These are phyloP conservation scores for Hansenula lynferdii DNA, from an alignment of 1,139 yeast genomes.

Conservation along the genomic window DNA sequence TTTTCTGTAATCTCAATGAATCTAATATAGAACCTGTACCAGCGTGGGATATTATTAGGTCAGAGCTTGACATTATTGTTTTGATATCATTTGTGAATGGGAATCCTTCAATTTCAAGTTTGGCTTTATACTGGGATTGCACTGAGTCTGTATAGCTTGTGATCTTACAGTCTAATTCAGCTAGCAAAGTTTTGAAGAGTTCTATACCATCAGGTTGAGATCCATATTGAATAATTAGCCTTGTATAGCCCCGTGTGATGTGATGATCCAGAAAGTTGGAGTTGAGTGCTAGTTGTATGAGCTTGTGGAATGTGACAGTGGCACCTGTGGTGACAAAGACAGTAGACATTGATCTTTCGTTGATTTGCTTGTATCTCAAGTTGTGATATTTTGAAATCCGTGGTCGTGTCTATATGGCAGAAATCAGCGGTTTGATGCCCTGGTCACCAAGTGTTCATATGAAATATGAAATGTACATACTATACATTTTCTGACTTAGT, in stretches of 20 bases:
- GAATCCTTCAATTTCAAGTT: constrained; percentile 38
- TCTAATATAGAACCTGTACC: constrained; percentile 94
- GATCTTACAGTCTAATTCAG: too few species aligned
- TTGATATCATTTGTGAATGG: constrained; percentile 42
- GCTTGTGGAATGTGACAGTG: constrained; percentile 64
- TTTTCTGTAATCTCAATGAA: constrained; percentile 50
- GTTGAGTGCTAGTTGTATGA: constrained; percentile 40
- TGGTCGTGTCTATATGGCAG: too few species aligned
- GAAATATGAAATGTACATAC: too few species aligned
- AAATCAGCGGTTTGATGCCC: too few species aligned
- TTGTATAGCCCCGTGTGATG: constrained; percentile 33
- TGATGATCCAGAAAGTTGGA: constrained; percentile 33
- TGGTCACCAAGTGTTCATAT: too few species aligned
- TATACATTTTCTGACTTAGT: too few species aligned
- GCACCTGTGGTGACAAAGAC: constrained; percentile 78
- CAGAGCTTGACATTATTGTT: constrained; percentile 34
- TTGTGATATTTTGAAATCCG: too few species aligned
- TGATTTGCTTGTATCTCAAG: too few species aligned
- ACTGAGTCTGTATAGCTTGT: too few species aligned
- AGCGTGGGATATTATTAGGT: constrained; percentile 80
- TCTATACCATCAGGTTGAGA: constrained; percentile 32
- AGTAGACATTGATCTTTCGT: too few species aligned
- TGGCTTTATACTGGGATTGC: too few species aligned
- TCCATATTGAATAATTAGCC: constrained; percentile 68
- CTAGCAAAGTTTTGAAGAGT: constrained; percentile 23